Percentiles rank a stretch among this genome's conserved stretches.
phyloP scores from a whole-genome alignment of 768 basidiomycete genomes.

The Zangia roseola region DNA sequence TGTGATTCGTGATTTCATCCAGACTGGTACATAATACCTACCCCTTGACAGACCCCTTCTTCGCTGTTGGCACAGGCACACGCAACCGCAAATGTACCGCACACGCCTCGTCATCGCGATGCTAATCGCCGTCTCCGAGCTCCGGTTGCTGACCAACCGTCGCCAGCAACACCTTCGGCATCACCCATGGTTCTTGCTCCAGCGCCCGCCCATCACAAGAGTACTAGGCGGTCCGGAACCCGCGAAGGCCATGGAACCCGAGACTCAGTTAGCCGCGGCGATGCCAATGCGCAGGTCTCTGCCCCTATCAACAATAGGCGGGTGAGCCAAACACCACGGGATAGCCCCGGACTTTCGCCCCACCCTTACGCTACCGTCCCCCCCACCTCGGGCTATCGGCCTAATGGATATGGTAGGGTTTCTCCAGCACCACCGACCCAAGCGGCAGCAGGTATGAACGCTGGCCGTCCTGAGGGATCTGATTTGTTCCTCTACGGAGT shows the following conservation, averaged over 20 bases:
- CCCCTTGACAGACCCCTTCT: slow-evolving; percentile 38
- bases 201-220: slow-evolving; percentile 64
- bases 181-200: slow-evolving; percentile 59
- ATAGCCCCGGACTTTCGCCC: slow-evolving; percentile 46
- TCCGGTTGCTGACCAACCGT: slow-evolving; percentile 53
- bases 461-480: slow-evolving; percentile 50
- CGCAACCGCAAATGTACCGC: slow-evolving; percentile 53
- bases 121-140: slow-evolving; percentile 49
- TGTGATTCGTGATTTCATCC: slow-evolving; percentile 30
- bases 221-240: slow-evolving; percentile 46
- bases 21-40: slow-evolving; percentile 1
- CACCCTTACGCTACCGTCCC: slow-evolving; percentile 76
- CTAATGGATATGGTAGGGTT: slow-evolving; percentile 53
- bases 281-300: slow-evolving; percentile 63
- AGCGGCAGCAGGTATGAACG: slow-evolving; percentile 37
- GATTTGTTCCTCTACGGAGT: slow-evolving; percentile 68
- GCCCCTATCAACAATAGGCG: slow-evolving; percentile 65
- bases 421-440: slow-evolving; percentile 43
- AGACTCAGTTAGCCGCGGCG: slow-evolving; percentile 45
- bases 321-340: slow-evolving; percentile 61
- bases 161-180: slow-evolving; percentile 47
- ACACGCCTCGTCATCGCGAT: slow-evolving; percentile 53
- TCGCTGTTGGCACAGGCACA: slow-evolving; percentile 50
- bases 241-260: slow-evolving; percentile 48
- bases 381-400: slow-evolving; percentile 55